Evolutionary conservation across 371 early-diverging fungal genomes (phyloP).

Genomic region (Nosema muscidifuracis): DNA sequence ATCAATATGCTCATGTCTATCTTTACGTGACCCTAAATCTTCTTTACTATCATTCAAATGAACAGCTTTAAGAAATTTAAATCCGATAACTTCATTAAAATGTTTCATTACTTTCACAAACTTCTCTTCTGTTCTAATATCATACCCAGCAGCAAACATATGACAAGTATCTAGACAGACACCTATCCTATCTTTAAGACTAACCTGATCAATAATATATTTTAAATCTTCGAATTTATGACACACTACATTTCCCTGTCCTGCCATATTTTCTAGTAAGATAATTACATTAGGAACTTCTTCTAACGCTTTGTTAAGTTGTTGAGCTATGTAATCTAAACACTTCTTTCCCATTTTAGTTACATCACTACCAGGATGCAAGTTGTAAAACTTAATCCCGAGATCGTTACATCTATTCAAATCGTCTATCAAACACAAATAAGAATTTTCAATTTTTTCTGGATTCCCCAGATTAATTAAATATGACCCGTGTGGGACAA

Average conservation of each 20-base stretch:
- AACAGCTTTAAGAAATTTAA: slow-evolving; percentile 65
- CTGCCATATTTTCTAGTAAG: slow-evolving; percentile 69
- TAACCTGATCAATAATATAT: slow-evolving; percentile 64
- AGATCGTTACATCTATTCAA: slow-evolving; percentile 65
- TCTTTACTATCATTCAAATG: slow-evolving; percentile 68
- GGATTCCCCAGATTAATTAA: slow-evolving; percentile 67
- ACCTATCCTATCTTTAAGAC: slow-evolving; percentile 66
- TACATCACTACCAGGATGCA: slow-evolving; percentile 67
- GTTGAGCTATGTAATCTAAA: slow-evolving; percentile 62
- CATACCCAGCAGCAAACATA: slow-evolving; percentile 68
- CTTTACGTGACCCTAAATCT: slow-evolving; percentile 63
- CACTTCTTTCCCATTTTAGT: slow-evolving; percentile 61
- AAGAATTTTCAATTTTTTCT: slow-evolving; percentile 63
- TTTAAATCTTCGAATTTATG: slow-evolving; percentile 65
- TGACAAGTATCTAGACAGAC: slow-evolving; percentile 70
- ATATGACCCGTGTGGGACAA: slow-evolving; percentile 68
- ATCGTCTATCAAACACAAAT: slow-evolving; percentile 65
- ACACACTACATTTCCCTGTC: slow-evolving; percentile 66
- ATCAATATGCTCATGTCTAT: slow-evolving; percentile 67
- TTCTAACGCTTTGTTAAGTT: slow-evolving; percentile 65
- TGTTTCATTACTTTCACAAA: slow-evolving; percentile 65
- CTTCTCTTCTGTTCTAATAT: slow-evolving; percentile 63
- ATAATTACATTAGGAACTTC: slow-evolving; percentile 63
- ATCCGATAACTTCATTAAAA: slow-evolving; percentile 65
- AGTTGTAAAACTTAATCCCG: slow-evolving; percentile 66